A percentile compares a stretch with the other conserved stretches of the same genome.
Evolutionary conservation across 306 rosid genomes (phyloP).

Genomic region (Quercus cerris): DNA sequence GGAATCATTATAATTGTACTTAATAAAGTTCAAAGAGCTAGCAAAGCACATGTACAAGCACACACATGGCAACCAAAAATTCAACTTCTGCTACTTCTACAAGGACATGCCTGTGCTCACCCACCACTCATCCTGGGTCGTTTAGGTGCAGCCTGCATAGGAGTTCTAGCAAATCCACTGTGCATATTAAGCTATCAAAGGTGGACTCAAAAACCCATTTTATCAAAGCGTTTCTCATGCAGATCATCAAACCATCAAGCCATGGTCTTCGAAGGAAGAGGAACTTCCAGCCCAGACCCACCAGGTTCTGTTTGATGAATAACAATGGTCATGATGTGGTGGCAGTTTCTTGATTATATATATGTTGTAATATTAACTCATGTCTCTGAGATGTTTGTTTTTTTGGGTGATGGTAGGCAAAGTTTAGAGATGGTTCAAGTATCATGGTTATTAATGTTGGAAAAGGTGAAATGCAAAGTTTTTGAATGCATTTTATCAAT

Average conservation of each 20-base stretch:
- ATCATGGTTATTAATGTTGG: not conserved
- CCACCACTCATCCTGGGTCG: constrained; percentile 56
- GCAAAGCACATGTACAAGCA: not conserved
- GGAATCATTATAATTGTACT: not conserved
- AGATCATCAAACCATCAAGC: constrained; percentile 18
- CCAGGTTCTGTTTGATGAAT: constrained; percentile 27
- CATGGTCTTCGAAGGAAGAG: constrained; percentile 18
- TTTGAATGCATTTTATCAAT: not conserved
- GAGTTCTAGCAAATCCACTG: not conserved
- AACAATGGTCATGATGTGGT: not conserved
- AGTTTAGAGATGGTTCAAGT: not conserved
- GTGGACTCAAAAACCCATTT: not conserved
- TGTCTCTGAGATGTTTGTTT: not conserved
- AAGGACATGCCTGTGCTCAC: constrained; percentile 60
- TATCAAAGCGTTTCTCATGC: constrained; percentile 18
- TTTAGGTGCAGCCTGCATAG: constrained; percentile 60
- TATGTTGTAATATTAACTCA: not conserved
- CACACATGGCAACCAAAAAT: not conserved
- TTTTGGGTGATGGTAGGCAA: not conserved
- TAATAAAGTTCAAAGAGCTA: not conserved
- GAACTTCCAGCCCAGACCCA: constrained; percentile 26
- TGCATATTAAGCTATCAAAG: not conserved
- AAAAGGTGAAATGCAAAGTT: not conserved
- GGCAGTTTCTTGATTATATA: constrained; percentile 16
- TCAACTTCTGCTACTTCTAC: not conserved